Evolutionary conservation across 108 stramenopile genomes (phyloP).

Genomic region (Skeletonema tropicum): DNA sequence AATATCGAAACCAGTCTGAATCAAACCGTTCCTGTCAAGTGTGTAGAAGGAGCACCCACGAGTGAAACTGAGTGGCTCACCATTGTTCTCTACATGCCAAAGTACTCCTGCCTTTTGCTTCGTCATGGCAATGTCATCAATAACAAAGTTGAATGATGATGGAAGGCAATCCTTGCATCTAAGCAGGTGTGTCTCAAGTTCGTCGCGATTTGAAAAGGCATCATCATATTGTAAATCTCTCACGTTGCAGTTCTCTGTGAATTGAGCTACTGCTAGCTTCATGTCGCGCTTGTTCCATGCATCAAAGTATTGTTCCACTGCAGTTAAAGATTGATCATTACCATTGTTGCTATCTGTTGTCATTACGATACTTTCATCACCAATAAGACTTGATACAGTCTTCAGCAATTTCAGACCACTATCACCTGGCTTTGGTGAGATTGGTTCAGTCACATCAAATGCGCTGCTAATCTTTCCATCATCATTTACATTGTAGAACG

Average conservation of each 20-base stretch:
- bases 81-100: slow-evolving; percentile 86
- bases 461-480: slow-evolving; percentile 22
- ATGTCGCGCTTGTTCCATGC: slow-evolving; percentile 86
- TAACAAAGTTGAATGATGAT: slow-evolving; percentile 59
- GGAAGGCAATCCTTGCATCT: slow-evolving; percentile 64
- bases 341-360: neutral
- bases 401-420: slow-evolving; percentile 36
- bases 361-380: slow-evolving; percentile 34
- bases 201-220: slow-evolving; percentile 60
- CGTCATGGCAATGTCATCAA: slow-evolving; percentile 64
- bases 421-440: slow-evolving; percentile 40
- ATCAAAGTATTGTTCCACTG: slow-evolving; percentile 61
- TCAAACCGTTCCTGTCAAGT: slow-evolving; percentile 47
- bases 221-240: slow-evolving; percentile 72
- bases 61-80: slow-evolving; percentile 68
- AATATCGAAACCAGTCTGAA: slow-evolving; percentile 68
- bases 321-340: slow-evolving; percentile 4
- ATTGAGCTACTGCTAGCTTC: slow-evolving; percentile 54
- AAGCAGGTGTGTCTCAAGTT: slow-evolving; percentile 54
- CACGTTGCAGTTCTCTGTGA: slow-evolving; percentile 53
- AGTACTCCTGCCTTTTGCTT: slow-evolving; percentile 41
- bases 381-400: slow-evolving; percentile 31
- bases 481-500: slow-evolving; percentile 33
- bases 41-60: slow-evolving; percentile 77
- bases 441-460: slow-evolving; percentile 42